Conservation (phyloP, 805 yeast genomes). For the Lachancea meyersii region DNA sequence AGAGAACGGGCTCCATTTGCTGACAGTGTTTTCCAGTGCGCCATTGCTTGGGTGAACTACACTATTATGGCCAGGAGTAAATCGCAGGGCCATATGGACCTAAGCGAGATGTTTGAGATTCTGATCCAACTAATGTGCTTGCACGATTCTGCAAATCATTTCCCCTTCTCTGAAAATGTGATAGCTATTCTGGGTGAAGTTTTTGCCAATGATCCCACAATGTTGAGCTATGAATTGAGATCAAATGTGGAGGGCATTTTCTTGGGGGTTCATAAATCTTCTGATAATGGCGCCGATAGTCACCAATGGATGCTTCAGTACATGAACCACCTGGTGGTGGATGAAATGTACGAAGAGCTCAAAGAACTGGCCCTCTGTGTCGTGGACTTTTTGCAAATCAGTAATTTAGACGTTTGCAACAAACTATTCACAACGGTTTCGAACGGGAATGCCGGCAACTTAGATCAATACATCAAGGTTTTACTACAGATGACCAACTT, state of each 20-base stretch:
- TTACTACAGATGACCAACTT: conserved; percentile 49
- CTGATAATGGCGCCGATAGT: conserved; percentile 16
- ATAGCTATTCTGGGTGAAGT: conserved; percentile 25
- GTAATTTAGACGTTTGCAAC: conserved; percentile 30
- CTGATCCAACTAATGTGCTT: conserved; percentile 28
- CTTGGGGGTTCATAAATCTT: conserved; percentile 25
- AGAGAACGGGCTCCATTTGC: neutral
- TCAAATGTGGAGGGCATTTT: conserved; percentile 28
- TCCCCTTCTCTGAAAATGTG: conserved; percentile 22
- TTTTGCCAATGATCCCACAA: conserved; percentile 26
- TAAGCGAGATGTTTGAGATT: conserved; percentile 26
- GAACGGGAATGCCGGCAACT: conserved; percentile 5
- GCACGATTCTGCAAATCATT: conserved; percentile 23
- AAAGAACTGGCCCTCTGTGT: conserved; percentile 31
- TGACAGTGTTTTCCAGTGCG: conserved; percentile 23
- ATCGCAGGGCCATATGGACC: conserved; percentile 27
- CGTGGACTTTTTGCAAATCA: conserved; percentile 30
- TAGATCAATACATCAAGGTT: conserved; percentile 40
- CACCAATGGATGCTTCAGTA: conserved; percentile 32
- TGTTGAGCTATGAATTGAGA: conserved; percentile 29
- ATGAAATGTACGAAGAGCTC: conserved; percentile 27
- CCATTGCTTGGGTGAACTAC: conserved; percentile 30
- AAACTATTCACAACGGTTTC: conserved; percentile 26
- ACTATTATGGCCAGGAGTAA: conserved; percentile 27
- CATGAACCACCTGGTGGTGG: conserved; percentile 30